phyloP scores from a whole-genome alignment of 2,329 filamentous ascomycete species.

The Lizonia empirigonia region DNA sequence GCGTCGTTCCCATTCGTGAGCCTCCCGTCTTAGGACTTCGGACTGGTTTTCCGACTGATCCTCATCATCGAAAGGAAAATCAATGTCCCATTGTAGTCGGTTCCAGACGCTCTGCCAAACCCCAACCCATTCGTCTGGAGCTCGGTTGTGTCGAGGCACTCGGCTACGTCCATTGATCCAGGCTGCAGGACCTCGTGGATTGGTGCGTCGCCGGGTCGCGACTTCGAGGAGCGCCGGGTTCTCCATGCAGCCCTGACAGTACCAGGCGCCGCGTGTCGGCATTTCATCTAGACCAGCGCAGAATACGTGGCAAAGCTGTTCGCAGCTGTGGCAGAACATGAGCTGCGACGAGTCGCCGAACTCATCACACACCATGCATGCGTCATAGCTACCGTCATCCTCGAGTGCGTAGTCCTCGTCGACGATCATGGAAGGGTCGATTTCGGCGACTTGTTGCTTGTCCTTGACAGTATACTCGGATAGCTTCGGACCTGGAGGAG shows the following conservation, averaged over 20 bases:
- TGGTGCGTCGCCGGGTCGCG: slow-evolving; percentile 37
- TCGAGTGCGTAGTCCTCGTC: slow-evolving; percentile 67
- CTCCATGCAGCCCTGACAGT: slow-evolving; percentile 78
- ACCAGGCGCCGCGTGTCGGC: slow-evolving; percentile 77
- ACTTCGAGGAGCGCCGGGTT: slow-evolving; percentile 47
- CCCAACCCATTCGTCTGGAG: slow-evolving; percentile 63
- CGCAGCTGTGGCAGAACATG: slow-evolving; percentile 89
- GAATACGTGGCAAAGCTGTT: slow-evolving; percentile 87
- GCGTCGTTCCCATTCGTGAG: slow-evolving; percentile 79
- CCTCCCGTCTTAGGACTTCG: slow-evolving; percentile 62
- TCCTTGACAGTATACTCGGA: slow-evolving; percentile 73
- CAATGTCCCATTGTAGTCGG: slow-evolving; percentile 74
- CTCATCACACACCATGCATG: slow-evolving; percentile 83
- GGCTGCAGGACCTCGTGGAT: slow-evolving; percentile 38
- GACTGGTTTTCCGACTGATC: slow-evolving; percentile 62
- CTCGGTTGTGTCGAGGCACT: slow-evolving; percentile 39
- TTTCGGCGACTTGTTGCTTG: slow-evolving; percentile 87
- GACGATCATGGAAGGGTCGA: slow-evolving; percentile 79
- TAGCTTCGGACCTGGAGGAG: slow-evolving; percentile 56
- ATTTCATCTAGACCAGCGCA: slow-evolving; percentile 83
- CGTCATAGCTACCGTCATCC: slow-evolving; percentile 58
- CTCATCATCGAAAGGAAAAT: slow-evolving; percentile 80
- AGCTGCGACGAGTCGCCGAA: slow-evolving; percentile 82
- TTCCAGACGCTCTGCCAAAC: slow-evolving; percentile 94
- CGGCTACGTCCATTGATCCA: slow-evolving; percentile 40